phyloP scores from a whole-genome alignment of 345 rosid genomes.

The Aethionema arabicum region DNA sequence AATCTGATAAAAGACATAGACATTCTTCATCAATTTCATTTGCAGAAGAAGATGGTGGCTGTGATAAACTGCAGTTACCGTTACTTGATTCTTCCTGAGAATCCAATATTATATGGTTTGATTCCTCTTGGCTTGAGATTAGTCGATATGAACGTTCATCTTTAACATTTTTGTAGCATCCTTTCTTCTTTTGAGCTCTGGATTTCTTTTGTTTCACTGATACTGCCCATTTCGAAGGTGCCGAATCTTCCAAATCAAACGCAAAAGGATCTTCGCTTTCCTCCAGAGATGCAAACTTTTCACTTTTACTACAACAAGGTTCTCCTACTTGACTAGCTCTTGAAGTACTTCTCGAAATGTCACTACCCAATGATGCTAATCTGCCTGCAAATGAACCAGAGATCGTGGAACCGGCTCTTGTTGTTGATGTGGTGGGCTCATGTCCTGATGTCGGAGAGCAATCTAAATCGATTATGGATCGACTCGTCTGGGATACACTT shows the following conservation, averaged over 20 bases:
- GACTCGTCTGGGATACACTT: slow-evolving; percentile 48
- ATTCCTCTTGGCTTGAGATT: slow-evolving; percentile 51
- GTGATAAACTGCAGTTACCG: slow-evolving; percentile 42
- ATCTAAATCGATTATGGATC: slow-evolving; percentile 43
- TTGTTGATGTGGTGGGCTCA: slow-evolving; percentile 44
- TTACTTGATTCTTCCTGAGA: slow-evolving; percentile 46
- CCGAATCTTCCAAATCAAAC: slow-evolving; percentile 80
- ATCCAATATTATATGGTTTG: slow-evolving; percentile 40
- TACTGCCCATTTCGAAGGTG: slow-evolving; percentile 89
- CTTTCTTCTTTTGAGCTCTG: slow-evolving; percentile 42
- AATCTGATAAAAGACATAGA: slow-evolving; percentile 65
- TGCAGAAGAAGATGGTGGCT: slow-evolving; percentile 42
- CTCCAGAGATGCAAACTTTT: slow-evolving; percentile 42
- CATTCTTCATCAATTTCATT: slow-evolving; percentile 56
- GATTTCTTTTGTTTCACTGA: slow-evolving; percentile 57
- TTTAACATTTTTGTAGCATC: slow-evolving; percentile 40
- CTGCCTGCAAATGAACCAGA: slow-evolving; percentile 55
- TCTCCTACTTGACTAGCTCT: slow-evolving; percentile 45
- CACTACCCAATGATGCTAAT: slow-evolving; percentile 46
- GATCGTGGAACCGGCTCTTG: slow-evolving; percentile 51
- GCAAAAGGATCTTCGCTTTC: slow-evolving; percentile 83
- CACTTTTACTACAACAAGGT: slow-evolving; percentile 41
- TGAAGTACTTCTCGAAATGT: slow-evolving; percentile 40
- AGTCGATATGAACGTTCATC: slow-evolving; percentile 43
- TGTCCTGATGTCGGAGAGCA: slow-evolving; percentile 37